phyloP scores from a whole-genome alignment of 805 yeast genomes.

The Candida sphagnicola region DNA sequence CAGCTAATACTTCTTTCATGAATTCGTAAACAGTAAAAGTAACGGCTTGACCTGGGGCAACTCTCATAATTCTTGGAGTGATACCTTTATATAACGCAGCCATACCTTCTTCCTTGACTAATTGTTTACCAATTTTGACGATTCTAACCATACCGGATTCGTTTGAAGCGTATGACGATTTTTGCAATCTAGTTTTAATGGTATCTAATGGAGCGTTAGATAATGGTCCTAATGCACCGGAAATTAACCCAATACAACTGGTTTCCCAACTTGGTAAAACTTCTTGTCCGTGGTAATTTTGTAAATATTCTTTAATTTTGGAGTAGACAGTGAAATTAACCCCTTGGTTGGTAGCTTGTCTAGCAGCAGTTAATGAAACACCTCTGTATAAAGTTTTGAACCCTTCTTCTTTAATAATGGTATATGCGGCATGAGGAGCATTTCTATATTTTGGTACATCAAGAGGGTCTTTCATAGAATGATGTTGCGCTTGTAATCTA shows the following conservation, averaged over 20 bases:
- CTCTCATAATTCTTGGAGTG: slow-evolving; percentile 98
- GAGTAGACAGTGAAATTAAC: slow-evolving; percentile 96
- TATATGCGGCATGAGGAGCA: slow-evolving; percentile 85
- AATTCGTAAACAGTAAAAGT: slow-evolving; percentile 95
- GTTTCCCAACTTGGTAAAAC: slow-evolving; percentile 92
- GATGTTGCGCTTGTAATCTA: slow-evolving; percentile 92
- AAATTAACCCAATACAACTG: slow-evolving; percentile 80
- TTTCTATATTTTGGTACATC: slow-evolving; percentile 82
- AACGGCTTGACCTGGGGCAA: slow-evolving; percentile 99
- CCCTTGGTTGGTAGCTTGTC: slow-evolving; percentile 98
- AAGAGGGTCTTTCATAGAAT: slow-evolving; percentile 80
- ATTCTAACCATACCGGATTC: slow-evolving; percentile 77
- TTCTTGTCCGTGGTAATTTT: slow-evolving; percentile 52
- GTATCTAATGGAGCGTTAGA: slow-evolving; percentile 98
- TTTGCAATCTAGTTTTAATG: slow-evolving; percentile 94
- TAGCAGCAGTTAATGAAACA: slow-evolving; percentile 90
- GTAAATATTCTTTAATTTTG: slow-evolving; percentile 68
- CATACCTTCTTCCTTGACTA: slow-evolving; percentile 82
- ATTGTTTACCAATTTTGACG: slow-evolving; percentile 70
- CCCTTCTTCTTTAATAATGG: slow-evolving; percentile 89
- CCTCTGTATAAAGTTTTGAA: slow-evolving; percentile 86
- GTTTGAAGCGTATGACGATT: slow-evolving; percentile 66
- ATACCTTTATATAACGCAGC: slow-evolving; percentile 61
- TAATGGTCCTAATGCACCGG: slow-evolving; percentile 97
- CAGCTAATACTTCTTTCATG: slow-evolving; percentile 60